Base-by-base conservation (phyloP, 1,139 yeast genomes). In the Candida sanyaensis region DNA sequence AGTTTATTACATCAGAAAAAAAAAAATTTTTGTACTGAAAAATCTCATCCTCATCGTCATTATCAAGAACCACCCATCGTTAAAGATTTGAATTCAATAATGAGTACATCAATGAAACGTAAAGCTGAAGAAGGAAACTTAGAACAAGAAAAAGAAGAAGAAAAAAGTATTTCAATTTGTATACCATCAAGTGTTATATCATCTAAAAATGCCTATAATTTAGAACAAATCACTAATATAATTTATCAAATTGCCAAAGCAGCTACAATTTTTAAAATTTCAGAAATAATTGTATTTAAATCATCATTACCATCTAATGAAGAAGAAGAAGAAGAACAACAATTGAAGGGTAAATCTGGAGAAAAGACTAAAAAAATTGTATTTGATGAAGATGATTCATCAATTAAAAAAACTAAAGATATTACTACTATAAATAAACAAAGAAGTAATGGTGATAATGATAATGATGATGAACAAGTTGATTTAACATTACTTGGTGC, bases 181-280 rank as follows among this genome's bases (percentile, higher is more conserved):
- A 73, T 88, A 34, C 90, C 93, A 2, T 79, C 90, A 1, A 73
- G 83, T 1, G 74, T 81, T 5, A 76, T 86, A 17, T 68, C 78
- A 2, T 52, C 55, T 6, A 60, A 79, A 17, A 80, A 81, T 62
- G 87, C 93, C 44, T 68, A 68, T 46, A 85, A 84, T 56, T 68
- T 88, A 46, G 85, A 85, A 53, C 96, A 90, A 63, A 83, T 81
- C 10, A 89, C 96, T 0, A 73, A 79, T 50, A 75, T 84, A 2
- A 83, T 88, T 1, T 87, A 90, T 58, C 96, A 90, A 65, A 75
- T 91, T 28, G 95, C 96, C 13, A 81, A 86, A 57, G 83, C 86
- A 2, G 87, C 91, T 5, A 80, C 88, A 30, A 71, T 81, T 12
- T 90, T 78, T 62, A 77, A 81, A 47, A 88, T 88, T 2, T 80